Base-by-base conservation (phyloP, 306 rosid genomes). In the Cucumis melo region DNA sequence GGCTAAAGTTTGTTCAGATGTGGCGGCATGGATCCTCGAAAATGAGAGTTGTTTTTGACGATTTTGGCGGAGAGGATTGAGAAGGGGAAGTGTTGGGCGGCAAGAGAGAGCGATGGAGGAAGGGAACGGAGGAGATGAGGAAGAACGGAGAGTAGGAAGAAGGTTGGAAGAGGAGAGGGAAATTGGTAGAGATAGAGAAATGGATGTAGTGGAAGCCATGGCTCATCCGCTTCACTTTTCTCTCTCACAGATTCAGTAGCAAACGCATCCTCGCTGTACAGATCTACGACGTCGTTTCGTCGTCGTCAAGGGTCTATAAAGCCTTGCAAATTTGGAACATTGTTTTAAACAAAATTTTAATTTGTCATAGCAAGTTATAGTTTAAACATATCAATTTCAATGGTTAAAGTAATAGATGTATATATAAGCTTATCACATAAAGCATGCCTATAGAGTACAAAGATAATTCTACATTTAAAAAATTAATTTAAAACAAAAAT, bases 171-270 rank as follows among this genome's bases (percentile, higher is more conserved):
- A 21, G 68, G 89, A 80, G 72, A 85, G 72, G 39, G 64, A 86
- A 65, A 84, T 74, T 23, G 87, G 81, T 11, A 85, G 81, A 65
- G 91, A 83, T 73, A 83, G 85, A 78, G 82, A 80, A 77, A 78
- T 44, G 57, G 87, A 85, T 79, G 82, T 27, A 65, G 82, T 75
- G 76, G 90, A 68, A 67, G 91, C 83, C 98, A 93, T 92, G 62
- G 85, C 75, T 82, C 87, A 80, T 80, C 88, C 76, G 84, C 86
- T 65, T 70, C 5, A 41, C 48, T 58, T 73, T 63, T 14, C 58
- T 62, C 34, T 72, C 78, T 78, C 48, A 32, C 60, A 75, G 53
- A 83, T 54, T 14, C 57, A n/a, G 73, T 65, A 29, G 73, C n/a
- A 66, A 42, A 41, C 73, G 74, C 74, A 68, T 68, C 74, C 74